Conservation (phyloP, 495 filamentous ascomycete species). For the Neurospora tetrasperma region DNA sequence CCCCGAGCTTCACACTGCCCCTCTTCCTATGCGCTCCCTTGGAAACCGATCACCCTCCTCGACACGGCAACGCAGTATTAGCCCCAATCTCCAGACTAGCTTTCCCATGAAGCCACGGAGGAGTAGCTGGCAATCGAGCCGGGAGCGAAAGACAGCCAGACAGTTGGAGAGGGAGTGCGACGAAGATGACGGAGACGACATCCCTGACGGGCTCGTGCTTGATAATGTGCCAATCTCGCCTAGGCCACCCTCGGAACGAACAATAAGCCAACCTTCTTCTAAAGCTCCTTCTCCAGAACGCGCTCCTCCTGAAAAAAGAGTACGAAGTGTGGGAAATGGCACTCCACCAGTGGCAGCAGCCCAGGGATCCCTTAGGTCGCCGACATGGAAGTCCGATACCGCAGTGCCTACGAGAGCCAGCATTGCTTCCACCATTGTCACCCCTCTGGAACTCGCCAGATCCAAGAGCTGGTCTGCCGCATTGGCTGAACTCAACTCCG, state of each 20-base stretch:
- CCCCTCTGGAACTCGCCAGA: conserved; percentile 38
- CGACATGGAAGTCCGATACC: conserved; percentile 34
- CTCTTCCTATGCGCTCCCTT: conserved; percentile 26
- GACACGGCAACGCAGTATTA: conserved; percentile 28
- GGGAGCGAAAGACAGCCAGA: conserved; percentile 60
- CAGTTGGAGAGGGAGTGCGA: conserved; percentile 85
- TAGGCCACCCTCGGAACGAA: conserved; percentile 56
- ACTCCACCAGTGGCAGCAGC: conserved; percentile 40
- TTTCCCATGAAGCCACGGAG: conserved; percentile 39
- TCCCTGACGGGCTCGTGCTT: conserved; percentile 83
- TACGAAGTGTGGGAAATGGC: conserved; percentile 44
- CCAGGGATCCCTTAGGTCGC: conserved; percentile 39
- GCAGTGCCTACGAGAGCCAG: conserved; percentile 17
- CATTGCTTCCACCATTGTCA: conserved; percentile 11
- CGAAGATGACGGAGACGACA: conserved; percentile 72
- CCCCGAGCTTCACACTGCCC: conserved; percentile 22
- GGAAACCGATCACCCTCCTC: conserved; percentile 25
- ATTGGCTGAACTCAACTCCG: conserved; percentile 68
- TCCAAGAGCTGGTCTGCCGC: conserved; percentile 81
- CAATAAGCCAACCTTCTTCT: conserved; percentile 39
- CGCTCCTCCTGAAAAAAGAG: conserved; percentile 33
- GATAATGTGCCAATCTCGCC: conserved; percentile 96
- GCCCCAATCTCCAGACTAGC: conserved; percentile 32
- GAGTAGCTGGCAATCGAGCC: conserved; percentile 60
- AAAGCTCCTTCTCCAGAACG: conserved; percentile 49